A percentile compares a stretch with the other conserved stretches of the same genome.
Conservation (phyloP, 2,329 filamentous ascomycete species). For the Ceratocystis papillata region DNA sequence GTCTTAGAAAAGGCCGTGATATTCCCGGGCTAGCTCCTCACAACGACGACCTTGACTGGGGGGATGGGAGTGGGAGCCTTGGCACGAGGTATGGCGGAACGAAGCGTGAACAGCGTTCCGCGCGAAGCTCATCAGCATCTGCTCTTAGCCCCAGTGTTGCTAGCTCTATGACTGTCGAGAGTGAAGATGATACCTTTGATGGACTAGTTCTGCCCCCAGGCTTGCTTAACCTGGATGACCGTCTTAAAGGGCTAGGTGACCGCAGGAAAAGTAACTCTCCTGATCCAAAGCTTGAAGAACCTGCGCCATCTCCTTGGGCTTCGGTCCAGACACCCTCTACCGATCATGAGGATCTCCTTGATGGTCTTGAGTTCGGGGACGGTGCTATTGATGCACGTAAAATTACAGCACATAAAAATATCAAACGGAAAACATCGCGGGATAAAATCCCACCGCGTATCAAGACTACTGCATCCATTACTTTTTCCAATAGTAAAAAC, state of each 20-base stretch:
- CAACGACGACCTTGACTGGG: slow-evolving; percentile 80
- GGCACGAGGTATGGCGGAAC: slow-evolving; percentile 86
- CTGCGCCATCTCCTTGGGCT: slow-evolving; percentile 24
- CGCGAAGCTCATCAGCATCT: slow-evolving; percentile 76
- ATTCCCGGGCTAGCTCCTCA: slow-evolving; percentile 46
- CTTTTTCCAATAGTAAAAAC: slow-evolving; percentile 71
- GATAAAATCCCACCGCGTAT: slow-evolving; percentile 59
- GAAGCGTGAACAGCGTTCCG: slow-evolving; percentile 63
- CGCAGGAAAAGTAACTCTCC: slow-evolving; percentile 53
- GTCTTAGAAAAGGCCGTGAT: slow-evolving; percentile 50
- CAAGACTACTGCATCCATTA: slow-evolving; percentile 71
- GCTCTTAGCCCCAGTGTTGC: slow-evolving; percentile 86
- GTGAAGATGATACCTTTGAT: slow-evolving; percentile 83
- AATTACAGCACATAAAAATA: slow-evolving; percentile 77
- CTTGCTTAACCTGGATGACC: slow-evolving; percentile 70
- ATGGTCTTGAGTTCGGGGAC: slow-evolving; percentile 76
- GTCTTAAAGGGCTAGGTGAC: slow-evolving; percentile 49
- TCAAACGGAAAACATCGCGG: slow-evolving; percentile 68
- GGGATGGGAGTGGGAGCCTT: slow-evolving; percentile 84
- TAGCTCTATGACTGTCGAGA: slow-evolving; percentile 83
- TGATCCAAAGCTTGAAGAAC: slow-evolving; percentile 31
- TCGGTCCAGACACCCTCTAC: slow-evolving; percentile 30
- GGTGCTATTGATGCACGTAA: slow-evolving; percentile 69
- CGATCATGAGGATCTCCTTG: slow-evolving; percentile 67
- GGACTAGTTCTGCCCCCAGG: slow-evolving; percentile 78